Evolutionary conservation across 768 basidiomycete genomes (phyloP), one percentile per base, ranked within the genome.

Genomic region (Hysterangium stoloniferum): DNA sequence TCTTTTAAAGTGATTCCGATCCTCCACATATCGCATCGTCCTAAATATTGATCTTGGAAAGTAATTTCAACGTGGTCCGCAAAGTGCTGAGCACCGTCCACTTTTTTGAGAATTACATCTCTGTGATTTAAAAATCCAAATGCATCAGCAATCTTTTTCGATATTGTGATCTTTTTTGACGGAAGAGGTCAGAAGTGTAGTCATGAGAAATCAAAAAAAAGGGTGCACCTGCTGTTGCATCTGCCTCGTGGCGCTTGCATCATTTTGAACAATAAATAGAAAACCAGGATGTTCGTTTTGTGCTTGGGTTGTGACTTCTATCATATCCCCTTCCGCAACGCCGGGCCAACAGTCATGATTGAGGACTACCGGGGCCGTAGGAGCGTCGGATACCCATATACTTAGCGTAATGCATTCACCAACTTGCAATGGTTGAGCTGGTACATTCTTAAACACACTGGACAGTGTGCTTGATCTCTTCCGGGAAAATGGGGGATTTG

Each of bases 11-110:
- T 75, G 62, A 86, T 82, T n/a, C 82, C 83, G 6, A 97, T 73
- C 42, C 92, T 74, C 91, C 94, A 97, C 92, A 96, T 95, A 57
- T 97, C 96, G 54, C 87, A 91, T 40, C 96, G 80, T 13, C 94
- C 95, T 13, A 97, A 74, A 63, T 97, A 97, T 61, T 95, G 92
- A 62, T 96, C 93, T 55, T 89, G 87, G 61, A 98, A 98, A 40
- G 82, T 81, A 51, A 98, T 76, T 60, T 98, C 95, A 44, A 98
- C 75, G 61, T 83, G 84, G 54, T 87, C 82, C 1, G 86, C 88
- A 22, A 69, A 75, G 53, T 78, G 75, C 32, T 68, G 66, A 6
- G 72, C 69, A 57, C 74, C 78, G 56, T 93, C 80, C 35, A 88
- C 84, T 72, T 90, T 91, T 12, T 78, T 84, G 37, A 86, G 67